Evolutionary conservation across 352 stramenopile species (phyloP), one percentile per base, ranked within the genome.

Genomic region (Globisporangium cystogenes): DNA sequence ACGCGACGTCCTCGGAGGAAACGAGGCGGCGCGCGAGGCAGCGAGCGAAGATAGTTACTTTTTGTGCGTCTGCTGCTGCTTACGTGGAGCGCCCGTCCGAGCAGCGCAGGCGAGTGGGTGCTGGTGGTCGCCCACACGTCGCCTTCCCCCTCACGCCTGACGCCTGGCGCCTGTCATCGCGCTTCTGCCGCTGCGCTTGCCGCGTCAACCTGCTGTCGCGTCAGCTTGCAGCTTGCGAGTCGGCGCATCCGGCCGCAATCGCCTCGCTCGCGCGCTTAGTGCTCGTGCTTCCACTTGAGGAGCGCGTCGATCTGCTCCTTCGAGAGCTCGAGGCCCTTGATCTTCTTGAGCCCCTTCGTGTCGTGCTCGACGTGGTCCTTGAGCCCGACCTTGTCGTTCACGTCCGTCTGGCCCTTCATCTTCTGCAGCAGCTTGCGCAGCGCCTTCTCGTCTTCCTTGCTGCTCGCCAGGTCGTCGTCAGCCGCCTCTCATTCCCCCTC

Each of bases 231-330:
- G n/a, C n/a, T n/a, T n/a, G n/a, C 14, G 33, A 7, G 33, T 39
- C 33, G 11, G 33, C 33, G 33, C 33, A 12, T 16, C 15, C 14
- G 0, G 11, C 18, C 33, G 5, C 33, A 24, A 1, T 23, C 7
- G 7, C n/a, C n/a, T n/a, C n/a, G n/a, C n/a, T n/a, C n/a, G 23
- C 16, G 4, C 33, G 48, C 57, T 70, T 92, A 92, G 60, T 89
- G 77, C 61, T 90, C 67, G 76, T 93, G 82, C 76, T 94, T 94
- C 83, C 83, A 94, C 75, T 94, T 90, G 68, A 94, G 79, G 51
- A 94, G 74, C 51, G 77, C 81, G 24, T 80, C 68, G 47, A 88
- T 60, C 68, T 90, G 79, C 57, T 87, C 79, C n/a, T 75, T 49
- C 46, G 61, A 73, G 57, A 90, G 61, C 36, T 87, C 56, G 43